phyloP scores from a whole-genome alignment of 1,284 basidiomycete genomes.

The Pyrrhoderma noxium region DNA sequence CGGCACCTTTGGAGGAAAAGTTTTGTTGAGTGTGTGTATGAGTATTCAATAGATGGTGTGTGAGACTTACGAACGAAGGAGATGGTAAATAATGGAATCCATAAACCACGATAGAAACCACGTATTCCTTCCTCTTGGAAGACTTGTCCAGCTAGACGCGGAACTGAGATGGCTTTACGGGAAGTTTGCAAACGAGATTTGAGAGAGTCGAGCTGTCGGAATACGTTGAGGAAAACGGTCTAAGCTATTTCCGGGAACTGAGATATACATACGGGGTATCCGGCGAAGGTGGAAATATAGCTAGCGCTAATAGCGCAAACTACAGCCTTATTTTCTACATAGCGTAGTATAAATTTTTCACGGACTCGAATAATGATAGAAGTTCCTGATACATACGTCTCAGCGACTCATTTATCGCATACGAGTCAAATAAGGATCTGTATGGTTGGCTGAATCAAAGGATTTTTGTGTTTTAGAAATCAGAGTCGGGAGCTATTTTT shows the following conservation, averaged over 20 bases:
- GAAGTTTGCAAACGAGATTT: slow-evolving; percentile 89
- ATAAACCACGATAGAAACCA: slow-evolving; percentile 87
- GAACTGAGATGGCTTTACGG: slow-evolving; percentile 67
- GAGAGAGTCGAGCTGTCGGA: slow-evolving; percentile 70
- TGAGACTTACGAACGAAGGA: slow-evolving; percentile 84
- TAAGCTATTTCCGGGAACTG: neutral
- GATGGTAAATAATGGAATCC: slow-evolving; percentile 94
- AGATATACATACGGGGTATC: slow-evolving; percentile 59
- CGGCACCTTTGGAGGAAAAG: slow-evolving; percentile 48
- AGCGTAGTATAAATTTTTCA: neutral
- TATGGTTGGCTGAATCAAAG: slow-evolving; percentile 36
- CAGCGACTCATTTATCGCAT: slow-evolving; percentile 56
- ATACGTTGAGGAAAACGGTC: neutral
- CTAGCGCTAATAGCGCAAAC: slow-evolving; percentile 77
- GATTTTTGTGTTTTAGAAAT: slow-evolving; percentile 19
- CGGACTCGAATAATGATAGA: slow-evolving; percentile 4
- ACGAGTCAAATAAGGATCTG: slow-evolving; percentile 53
- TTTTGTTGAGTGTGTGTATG: too few relatives aligned
- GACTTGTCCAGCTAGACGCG: slow-evolving; percentile 63
- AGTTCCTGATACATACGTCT: slow-evolving; percentile 51
- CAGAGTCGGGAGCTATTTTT: slow-evolving; percentile 10
- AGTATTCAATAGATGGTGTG: too few relatives aligned
- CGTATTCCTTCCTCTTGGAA: slow-evolving; percentile 87
- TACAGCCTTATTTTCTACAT: slow-evolving; percentile 68
- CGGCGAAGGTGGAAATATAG: slow-evolving; percentile 76